A percentile compares a stretch with the other conserved stretches of the same genome.
Evolutionary conservation across 805 yeast genomes (phyloP).

Genomic region (Cyberlindnera xylosilytica): DNA sequence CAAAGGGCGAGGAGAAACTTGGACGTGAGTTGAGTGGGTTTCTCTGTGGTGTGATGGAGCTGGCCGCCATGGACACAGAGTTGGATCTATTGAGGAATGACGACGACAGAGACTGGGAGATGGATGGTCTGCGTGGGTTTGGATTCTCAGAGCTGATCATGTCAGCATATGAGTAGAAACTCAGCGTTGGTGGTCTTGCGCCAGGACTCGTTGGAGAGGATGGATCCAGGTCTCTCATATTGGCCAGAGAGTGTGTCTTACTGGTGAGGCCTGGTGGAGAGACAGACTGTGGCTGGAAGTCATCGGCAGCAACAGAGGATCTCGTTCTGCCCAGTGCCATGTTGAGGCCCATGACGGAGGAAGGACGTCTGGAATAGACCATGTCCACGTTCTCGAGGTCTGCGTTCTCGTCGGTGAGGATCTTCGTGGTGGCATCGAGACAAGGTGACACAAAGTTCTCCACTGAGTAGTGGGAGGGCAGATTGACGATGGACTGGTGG

Average conservation of each 20-base stretch:
- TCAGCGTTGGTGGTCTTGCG: slow-evolving; percentile 27
- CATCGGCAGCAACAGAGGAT: slow-evolving; percentile 21
- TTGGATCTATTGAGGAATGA: slow-evolving; percentile 25
- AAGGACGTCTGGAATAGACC: slow-evolving; percentile 59
- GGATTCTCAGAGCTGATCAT: slow-evolving; percentile 66
- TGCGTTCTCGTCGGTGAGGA: slow-evolving; percentile 52
- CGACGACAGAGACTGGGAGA: slow-evolving; percentile 40
- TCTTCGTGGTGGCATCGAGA: slow-evolving; percentile 70
- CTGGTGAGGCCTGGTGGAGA: slow-evolving; percentile 19
- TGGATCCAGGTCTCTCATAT: slow-evolving; percentile 22
- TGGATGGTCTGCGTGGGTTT: slow-evolving; percentile 57
- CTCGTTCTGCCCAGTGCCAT: slow-evolving; percentile 37
- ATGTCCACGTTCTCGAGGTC: slow-evolving; percentile 70
- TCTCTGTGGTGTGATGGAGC: slow-evolving; percentile 25
- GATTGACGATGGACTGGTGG: slow-evolving; percentile 30
- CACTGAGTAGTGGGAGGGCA: slow-evolving; percentile 38
- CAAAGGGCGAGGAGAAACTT: slow-evolving; percentile 36
- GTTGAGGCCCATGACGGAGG: slow-evolving; percentile 47
- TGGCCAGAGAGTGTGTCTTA: slow-evolving; percentile 25
- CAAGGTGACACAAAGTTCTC: slow-evolving; percentile 82
- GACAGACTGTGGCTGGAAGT: slow-evolving; percentile 2
- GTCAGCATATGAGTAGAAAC: slow-evolving; percentile 78
- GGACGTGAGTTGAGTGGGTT: slow-evolving; percentile 15
- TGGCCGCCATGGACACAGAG: slow-evolving; percentile 18
- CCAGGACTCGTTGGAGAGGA: slow-evolving; percentile 13